These are phyloP conservation scores for Puccinia triticina DNA, from an alignment of 1,284 basidiomycete species.

Conservation along the genomic window DNA sequence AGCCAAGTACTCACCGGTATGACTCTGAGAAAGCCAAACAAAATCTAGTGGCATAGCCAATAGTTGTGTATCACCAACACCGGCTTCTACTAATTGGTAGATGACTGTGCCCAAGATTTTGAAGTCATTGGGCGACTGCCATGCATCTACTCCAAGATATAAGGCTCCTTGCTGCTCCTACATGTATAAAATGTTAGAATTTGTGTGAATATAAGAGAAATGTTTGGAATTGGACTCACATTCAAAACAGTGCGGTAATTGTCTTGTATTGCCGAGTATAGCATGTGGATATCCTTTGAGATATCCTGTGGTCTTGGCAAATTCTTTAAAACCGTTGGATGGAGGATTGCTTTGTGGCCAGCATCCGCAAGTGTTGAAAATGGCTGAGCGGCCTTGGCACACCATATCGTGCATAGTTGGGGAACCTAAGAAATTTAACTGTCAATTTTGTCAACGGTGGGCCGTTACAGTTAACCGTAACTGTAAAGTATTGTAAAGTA, in stretches of 20 bases:
- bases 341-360: too few relatives aligned
- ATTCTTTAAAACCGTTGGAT: background rate
- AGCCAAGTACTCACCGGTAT: slow-evolving; percentile 7
- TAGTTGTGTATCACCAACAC: background rate
- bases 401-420: too few relatives aligned
- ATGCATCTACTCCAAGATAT: background rate
- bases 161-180: background rate
- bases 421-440: too few relatives aligned
- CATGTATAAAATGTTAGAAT: too few relatives aligned
- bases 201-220: too few relatives aligned
- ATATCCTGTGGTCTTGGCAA: background rate
- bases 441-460: too few relatives aligned
- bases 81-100: background rate
- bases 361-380: too few relatives aligned
- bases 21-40: background rate
- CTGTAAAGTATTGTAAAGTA: too few relatives aligned
- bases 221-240: background rate
- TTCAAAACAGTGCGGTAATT: background rate
- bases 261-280: background rate
- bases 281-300: background rate
- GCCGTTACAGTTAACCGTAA: too few relatives aligned
- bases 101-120: background rate
- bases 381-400: too few relatives aligned
- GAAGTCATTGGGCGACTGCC: background rate
- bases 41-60: slow-evolving; percentile 8